Base-by-base conservation (phyloP, 208 protist genomes). In the Porcisia hertigi region DNA sequence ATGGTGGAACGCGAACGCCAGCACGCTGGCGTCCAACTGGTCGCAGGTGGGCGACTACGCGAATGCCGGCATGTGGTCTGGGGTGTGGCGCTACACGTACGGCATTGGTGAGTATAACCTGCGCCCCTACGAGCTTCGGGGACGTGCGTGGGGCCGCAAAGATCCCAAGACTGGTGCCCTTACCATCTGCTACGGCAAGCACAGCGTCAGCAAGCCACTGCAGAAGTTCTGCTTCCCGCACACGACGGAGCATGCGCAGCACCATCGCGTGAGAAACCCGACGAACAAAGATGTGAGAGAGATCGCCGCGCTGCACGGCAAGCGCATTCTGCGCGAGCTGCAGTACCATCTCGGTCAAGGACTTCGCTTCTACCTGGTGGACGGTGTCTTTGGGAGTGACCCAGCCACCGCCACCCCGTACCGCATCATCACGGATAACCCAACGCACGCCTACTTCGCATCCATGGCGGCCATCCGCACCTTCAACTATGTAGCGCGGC, bases 381-480 rank as follows among this genome's bases (percentile, higher is more conserved):
- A 97, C 79, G 93, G 93, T 53, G 88, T 95, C 59, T 95, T 97
- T 66, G 93, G 93, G 49, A 95, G 91, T 66, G 79, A 94, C 76
- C 82, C 83, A 9, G 80, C 74, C 34, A 92, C 89, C 45, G 79
- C 83, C 62, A 97, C 93, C 63, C 88, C 93, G 55, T 97, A 94
- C 81, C 93, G 93, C 69, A 91, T 97, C 79, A 93, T 97, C 79
- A 97, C 93, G 8, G 93, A 97, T 78, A 97, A 95, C 86, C 91
- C 93, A 6, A 94, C 88, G 9, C 91, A 95, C 72, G 93, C 93
- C 54, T 97, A 97, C 84, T 94, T 93, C 64, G 85, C 81, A 47
- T 88, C 93, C 11, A 86, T 97, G 66, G 91, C 91, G 7, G 89
- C 93, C 8, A 88, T 95, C 58, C 93, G 93, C 43, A 86, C 89